Conservation (phyloP, 371 early-diverging fungal species). For the Polyrhizophydium stewartii region DNA sequence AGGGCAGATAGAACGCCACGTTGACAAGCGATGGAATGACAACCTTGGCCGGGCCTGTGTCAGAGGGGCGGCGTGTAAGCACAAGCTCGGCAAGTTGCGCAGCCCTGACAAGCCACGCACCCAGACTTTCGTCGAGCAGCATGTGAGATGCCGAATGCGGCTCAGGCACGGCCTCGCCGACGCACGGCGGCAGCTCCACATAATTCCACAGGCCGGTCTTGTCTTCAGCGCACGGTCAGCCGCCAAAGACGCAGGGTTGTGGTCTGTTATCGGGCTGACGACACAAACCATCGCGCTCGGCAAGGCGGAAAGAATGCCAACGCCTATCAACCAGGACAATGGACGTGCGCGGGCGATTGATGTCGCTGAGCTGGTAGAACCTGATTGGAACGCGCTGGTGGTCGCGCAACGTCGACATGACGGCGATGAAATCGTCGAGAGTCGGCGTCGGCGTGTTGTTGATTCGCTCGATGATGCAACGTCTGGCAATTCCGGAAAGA, state of each 20-base stretch:
- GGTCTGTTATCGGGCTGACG: neutral
- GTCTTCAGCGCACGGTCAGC: conserved; percentile 5
- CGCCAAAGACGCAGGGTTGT: neutral
- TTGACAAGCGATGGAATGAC: conserved; percentile 28
- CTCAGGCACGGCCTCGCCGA: conserved; percentile 20
- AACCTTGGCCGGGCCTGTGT: conserved; percentile 20
- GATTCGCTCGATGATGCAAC: conserved; percentile 24
- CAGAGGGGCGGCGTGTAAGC: no score
- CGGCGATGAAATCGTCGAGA: conserved; percentile 28
- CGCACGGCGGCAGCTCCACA: conserved; percentile 23
- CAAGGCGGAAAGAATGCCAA: conserved; percentile 28
- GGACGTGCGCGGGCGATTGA: conserved; percentile 15
- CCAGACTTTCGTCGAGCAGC: conserved; percentile 23
- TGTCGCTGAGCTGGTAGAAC: conserved; percentile 21
- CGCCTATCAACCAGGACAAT: conserved; percentile 26
- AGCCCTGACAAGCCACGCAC: neutral
- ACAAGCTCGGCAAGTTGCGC: neutral
- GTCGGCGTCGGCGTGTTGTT: conserved; percentile 25
- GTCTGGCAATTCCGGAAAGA: conserved; percentile 26
- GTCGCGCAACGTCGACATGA: conserved; percentile 19
- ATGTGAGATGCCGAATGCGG: conserved; percentile 32
- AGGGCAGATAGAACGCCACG: conserved; percentile 35
- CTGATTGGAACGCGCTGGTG: conserved; percentile 35
- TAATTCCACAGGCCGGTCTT: conserved; percentile 36
- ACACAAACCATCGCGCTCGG: conserved; percentile 22